A percentile compares a stretch with the other conserved stretches of the same genome.
phyloP scores from a whole-genome alignment of 495 filamentous ascomycete species.

The Hypoxylon fuscum region DNA sequence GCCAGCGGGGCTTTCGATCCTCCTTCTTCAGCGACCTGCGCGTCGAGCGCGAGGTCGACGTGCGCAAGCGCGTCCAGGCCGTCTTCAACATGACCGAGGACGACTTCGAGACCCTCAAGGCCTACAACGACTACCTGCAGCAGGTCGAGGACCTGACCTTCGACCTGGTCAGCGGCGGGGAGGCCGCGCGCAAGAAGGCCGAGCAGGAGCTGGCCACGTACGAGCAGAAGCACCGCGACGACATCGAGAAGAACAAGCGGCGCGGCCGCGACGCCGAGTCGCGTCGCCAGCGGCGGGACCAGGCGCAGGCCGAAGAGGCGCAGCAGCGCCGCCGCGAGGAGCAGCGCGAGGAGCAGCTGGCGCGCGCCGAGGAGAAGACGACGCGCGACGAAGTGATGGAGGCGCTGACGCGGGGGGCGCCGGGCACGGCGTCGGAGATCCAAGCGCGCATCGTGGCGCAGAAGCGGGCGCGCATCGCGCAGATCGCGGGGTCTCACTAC shows the following conservation, averaged over 20 bases:
- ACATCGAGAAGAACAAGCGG: slow-evolving; percentile 75
- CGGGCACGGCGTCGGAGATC: slow-evolving; percentile 62
- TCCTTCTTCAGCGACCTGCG: slow-evolving; percentile 91
- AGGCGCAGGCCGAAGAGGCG: slow-evolving; percentile 61
- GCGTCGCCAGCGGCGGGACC: slow-evolving; percentile 45
- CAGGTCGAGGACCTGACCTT: slow-evolving; percentile 90
- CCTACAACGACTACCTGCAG: slow-evolving; percentile 95
- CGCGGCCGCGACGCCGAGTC: slow-evolving; percentile 69
- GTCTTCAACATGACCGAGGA: slow-evolving; percentile 90
- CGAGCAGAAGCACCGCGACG: slow-evolving; percentile 72
- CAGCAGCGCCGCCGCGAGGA: slow-evolving; percentile 68
- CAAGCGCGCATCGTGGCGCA: slow-evolving; percentile 73
- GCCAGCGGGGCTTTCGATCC: slow-evolving; percentile 81
- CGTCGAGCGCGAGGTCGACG: slow-evolving; percentile 94
- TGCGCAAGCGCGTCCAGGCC: slow-evolving; percentile 78
- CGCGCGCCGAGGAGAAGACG: slow-evolving; percentile 57
- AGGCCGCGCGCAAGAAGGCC: slow-evolving; percentile 67
- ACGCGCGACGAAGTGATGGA: slow-evolving; percentile 61
- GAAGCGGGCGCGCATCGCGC: slow-evolving; percentile 62
- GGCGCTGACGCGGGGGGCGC: slow-evolving; percentile 55
- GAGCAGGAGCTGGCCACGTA: slow-evolving; percentile 74
- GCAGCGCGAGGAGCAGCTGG: slow-evolving; percentile 62
- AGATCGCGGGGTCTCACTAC: slow-evolving; percentile 33
- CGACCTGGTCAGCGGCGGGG: slow-evolving; percentile 79
- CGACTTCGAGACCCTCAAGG: slow-evolving; percentile 83